phyloP scores from a whole-genome alignment of 2,329 filamentous ascomycete species.

The Epichloe gansuensis region DNA sequence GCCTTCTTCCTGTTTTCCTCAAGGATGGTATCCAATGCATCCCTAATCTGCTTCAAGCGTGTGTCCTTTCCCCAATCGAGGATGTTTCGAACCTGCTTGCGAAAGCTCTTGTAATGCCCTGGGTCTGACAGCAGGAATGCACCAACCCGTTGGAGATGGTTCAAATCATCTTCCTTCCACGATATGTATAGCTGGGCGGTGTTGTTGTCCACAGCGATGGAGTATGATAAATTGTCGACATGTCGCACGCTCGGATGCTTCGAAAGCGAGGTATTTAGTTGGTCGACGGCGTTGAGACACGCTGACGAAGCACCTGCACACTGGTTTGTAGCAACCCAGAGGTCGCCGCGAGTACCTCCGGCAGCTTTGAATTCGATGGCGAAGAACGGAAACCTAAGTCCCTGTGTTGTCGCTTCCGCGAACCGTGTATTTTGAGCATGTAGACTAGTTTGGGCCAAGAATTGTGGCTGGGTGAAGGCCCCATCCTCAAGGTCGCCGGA shows the following conservation, averaged over 20 bases:
- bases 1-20: no score
- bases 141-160: constrained; percentile 16
- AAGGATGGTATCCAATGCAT: constrained; percentile 1
- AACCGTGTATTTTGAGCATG: not conserved
- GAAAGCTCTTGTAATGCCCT: constrained; percentile 18
- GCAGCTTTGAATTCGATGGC: constrained; percentile 14
- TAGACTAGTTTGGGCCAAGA: no score
- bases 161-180: constrained; percentile 21
- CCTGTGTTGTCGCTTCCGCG: not conserved
- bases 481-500: not conserved
- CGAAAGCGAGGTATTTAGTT: constrained; percentile 10
- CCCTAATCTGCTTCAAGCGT: constrained; percentile 16
- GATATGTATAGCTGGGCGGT: constrained; percentile 22
- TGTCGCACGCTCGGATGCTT: not conserved
- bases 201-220: constrained; percentile 21
- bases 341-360: constrained; percentile 10
- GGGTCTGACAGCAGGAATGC: constrained; percentile 19
- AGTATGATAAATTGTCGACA: constrained; percentile 19
- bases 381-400: constrained; percentile 6
- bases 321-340: constrained; percentile 25
- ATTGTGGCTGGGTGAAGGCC: not conserved
- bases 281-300: constrained; percentile 20
- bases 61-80: constrained; percentile 21
- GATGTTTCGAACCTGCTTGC: constrained; percentile 22
- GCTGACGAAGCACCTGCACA: constrained; percentile 19